Evolutionary conservation across 352 stramenopile genomes (phyloP), one percentile per base, ranked within the genome.

Genomic region (Globisporangium rhizosaccharum): DNA sequence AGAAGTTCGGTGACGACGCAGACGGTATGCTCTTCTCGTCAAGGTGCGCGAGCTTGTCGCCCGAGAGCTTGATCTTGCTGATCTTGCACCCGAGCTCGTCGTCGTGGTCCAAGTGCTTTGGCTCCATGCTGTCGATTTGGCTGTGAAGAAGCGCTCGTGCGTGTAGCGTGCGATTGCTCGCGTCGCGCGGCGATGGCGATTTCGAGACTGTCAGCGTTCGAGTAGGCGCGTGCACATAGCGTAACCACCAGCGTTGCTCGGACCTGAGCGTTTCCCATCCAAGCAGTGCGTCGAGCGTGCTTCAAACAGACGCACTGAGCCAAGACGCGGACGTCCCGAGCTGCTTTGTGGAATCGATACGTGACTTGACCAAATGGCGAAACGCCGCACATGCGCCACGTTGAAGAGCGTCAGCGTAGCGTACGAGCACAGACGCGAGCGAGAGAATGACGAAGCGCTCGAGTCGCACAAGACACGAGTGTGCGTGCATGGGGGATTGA

Each of bases 11-110:
- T 5, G 25, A 11, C 36, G 23, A 15, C 51, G 33, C 83, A n/a
- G 69, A 51, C 18, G 67, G 67, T 30, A 68, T 42, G 50, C 46
- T 61, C 64, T 90, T 90, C 25, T 56, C 68, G 44, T 90, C 79
- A 1, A 36, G 63, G 1, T 76, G 66, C 10, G 71, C 62, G 33
- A 65, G 53, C 62, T 90, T 88, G 20, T 82, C 75, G 25, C 63
- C 70, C 39, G 68, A 66, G 47, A 87, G 68, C 71, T 90, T 88
- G 23, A 87, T 59, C 30, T 80, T 75, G 66, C 72, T 79, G 62
- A 87, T 73, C 72, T 90, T 90, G 67, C 75, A 84, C 12, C 72
- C 62, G 33, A 86, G 47, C 41, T 88, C 78, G 36, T 87, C 76
- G 49, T 87, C 77, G 51, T 73, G 67, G 28, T 85, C 65, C 46